phyloP scores from a whole-genome alignment of 768 basidiomycete species.

The Arthromyces matolae region DNA sequence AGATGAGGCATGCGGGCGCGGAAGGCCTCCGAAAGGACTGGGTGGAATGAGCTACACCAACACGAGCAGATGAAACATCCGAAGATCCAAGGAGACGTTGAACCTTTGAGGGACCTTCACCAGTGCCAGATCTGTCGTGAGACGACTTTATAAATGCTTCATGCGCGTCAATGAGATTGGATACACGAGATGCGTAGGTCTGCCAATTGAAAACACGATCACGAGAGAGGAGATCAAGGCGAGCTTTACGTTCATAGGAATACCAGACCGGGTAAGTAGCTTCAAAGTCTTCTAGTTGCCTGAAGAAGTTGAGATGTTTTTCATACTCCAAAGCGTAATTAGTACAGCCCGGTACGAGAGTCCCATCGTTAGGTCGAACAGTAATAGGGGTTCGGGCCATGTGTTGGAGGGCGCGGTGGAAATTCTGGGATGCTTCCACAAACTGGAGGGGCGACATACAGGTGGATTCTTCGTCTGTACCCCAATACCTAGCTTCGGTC shows the following conservation, averaged over 20 bases:
- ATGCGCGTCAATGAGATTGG: background rate
- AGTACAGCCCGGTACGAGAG: background rate
- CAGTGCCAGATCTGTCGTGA: background rate
- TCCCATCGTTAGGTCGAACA: too few relatives aligned
- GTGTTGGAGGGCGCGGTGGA: background rate
- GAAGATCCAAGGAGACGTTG: background rate
- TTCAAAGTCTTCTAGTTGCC: conserved; percentile 8
- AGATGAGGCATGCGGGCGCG: background rate
- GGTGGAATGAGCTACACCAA: background rate
- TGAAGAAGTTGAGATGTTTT: conserved; percentile 6
- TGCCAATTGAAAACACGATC: background rate
- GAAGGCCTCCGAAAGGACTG: background rate
- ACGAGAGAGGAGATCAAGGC: conserved; percentile 3
- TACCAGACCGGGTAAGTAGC: conserved; percentile 8
- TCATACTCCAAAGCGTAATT: background rate
- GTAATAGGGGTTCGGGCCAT: background rate
- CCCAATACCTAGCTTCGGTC: background rate
- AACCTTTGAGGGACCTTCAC: background rate
- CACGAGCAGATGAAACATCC: background rate
- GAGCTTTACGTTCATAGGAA: conserved; percentile 4
- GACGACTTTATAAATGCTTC: too few relatives aligned
- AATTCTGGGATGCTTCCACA: conserved; percentile 2
- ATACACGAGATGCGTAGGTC: background rate
- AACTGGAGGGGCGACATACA: background rate
- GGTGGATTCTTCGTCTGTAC: background rate